Percentiles rank a stretch among this genome's conserved stretches.
Conservation (phyloP, 352 stramenopile species). For the Blastocystis sp. region DNA sequence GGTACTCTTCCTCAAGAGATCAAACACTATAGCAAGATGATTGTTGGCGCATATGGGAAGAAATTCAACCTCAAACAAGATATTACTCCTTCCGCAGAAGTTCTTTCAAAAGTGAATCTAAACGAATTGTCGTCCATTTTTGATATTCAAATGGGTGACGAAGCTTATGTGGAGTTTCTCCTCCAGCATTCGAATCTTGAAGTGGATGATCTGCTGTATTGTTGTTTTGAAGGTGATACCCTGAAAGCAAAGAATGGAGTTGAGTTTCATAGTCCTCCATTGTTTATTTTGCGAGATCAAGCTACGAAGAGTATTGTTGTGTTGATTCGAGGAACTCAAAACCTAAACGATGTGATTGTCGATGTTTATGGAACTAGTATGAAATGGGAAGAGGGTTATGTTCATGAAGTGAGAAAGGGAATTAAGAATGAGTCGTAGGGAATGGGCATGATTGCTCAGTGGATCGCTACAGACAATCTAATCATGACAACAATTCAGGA, state of each 20-base stretch:
- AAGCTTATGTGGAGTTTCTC: conserved; percentile 29
- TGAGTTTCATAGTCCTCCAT: conserved; percentile 42
- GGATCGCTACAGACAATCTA: conserved; percentile 2
- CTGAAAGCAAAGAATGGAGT: conserved; percentile 13
- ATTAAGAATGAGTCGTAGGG: background rate
- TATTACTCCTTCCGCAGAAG: background rate
- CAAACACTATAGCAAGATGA: conserved; percentile 34
- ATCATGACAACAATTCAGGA: conserved; percentile 14
- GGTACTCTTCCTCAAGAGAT: conserved; percentile 3
- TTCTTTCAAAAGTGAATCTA: background rate
- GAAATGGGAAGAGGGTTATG: conserved; percentile 56
- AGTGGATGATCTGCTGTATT: conserved; percentile 27
- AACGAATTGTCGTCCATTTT: conserved; percentile 30
- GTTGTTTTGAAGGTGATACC: conserved; percentile 31
- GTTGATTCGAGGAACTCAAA: conserved; percentile 21
- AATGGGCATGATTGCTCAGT: conserved; percentile 38
- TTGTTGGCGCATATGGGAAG: conserved; percentile 17
- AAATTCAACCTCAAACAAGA: conserved; percentile 20
- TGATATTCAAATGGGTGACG: conserved; percentile 39
- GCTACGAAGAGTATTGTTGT: conserved; percentile 32
- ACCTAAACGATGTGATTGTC: conserved; percentile 6
- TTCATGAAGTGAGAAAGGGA: background rate
- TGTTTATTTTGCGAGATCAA: conserved; percentile 18
- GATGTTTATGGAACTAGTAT: conserved; percentile 16
- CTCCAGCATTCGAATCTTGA: background rate